Evolutionary conservation across 805 yeast species (phyloP), one percentile per base, ranked within the genome.

Genomic region (Saccharomycopsis microspora): DNA sequence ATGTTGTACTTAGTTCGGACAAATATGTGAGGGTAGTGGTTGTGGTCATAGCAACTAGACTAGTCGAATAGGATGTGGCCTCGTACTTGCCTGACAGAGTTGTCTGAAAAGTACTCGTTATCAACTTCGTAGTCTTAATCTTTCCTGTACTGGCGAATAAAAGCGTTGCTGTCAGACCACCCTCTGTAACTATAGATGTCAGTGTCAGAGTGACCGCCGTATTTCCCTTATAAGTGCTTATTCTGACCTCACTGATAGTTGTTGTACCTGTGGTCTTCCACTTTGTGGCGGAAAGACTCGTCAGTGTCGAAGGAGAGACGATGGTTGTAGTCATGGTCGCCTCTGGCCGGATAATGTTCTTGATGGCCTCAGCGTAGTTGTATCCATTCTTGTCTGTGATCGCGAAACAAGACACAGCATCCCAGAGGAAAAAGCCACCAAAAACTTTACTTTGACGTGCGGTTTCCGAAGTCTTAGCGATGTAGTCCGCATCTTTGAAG

Each of bases 401-500:
- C 11, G 9, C 39, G 30, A 49, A 52, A 4, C 41, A 47, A 30
- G 46, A 40, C 8, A 41, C 50, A 8, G 53, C 51, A 43, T 52
- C 55, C 53, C 55, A 52, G 5, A 52, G 30, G 34, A 47, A 46
- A 30, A 41, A 50, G 32, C 55, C 55, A 11, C 49, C 51, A 42
- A 52, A 52, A 29, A 32, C 10, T 8, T 34, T 29, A 41, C 28
- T 41, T 5, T 34, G 35, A 39, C 49, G 43, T 2, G 52, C 52
- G 10, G 34, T 38, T 27, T 36, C 43, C 6, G 53, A 30, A 30
- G 35, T 52, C 3, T 38, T 31, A 27, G 43, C 40, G 32, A 52
- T 42, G 8, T 27, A 4, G 10, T 61, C 45, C 41, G 61, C 57
- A 42, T 70, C 52, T 54, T 71, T 73, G 54, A 71, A 69, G 1